Evolutionary conservation across 768 basidiomycete genomes (phyloP), one percentile per base, ranked within the genome.

Genomic region (Dentipellis sp.): DNA sequence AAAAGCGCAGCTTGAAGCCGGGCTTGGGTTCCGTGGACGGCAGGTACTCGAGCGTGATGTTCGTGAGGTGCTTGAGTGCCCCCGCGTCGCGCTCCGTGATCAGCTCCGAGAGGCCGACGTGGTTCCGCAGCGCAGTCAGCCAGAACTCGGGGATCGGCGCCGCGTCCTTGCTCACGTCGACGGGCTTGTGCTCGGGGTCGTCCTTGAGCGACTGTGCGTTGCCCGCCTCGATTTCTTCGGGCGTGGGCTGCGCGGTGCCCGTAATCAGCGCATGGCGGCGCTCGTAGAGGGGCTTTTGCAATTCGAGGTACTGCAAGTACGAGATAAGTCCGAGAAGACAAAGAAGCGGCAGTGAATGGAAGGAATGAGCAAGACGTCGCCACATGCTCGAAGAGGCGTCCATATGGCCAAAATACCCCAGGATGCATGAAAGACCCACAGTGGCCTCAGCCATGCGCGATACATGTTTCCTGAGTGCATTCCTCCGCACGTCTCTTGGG

Each of bases 111-210:
- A 97, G 78, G 51, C 82, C 91, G 54, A 87, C 71, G 69, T 98
- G 94, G 72, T 97, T 98, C 62, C 89, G 84, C 54, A 98, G 78
- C 2, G 94, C 92, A 1, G 97, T 98, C 64, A 97, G 83, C 95
- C 95, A 99, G 80, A 99, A 99, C 65, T 95, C 88, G 52, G 94
- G 91, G 63, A 99, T 91, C 53, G 85, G 78, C 38, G 69, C 63
- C 48, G 71, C 67, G 56, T 56, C 62, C 54, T 65, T 66, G 8
- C 64, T 64, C 39, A 62, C 62, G 19, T 62, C 57, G 23, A 91
- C 76, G 17, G 81, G 75, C 23, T 74, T 74, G 71, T 88, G 86
- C 0, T 84, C 78, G 29, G 78, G 81, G 61, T 94, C 84, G 52
- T 90, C 91, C 67, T 94, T 87, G 60, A 78, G 66, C 3, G 85